phyloP scores from a whole-genome alignment of 73 alveolate genomes.

The Paramecium octaurelia region DNA sequence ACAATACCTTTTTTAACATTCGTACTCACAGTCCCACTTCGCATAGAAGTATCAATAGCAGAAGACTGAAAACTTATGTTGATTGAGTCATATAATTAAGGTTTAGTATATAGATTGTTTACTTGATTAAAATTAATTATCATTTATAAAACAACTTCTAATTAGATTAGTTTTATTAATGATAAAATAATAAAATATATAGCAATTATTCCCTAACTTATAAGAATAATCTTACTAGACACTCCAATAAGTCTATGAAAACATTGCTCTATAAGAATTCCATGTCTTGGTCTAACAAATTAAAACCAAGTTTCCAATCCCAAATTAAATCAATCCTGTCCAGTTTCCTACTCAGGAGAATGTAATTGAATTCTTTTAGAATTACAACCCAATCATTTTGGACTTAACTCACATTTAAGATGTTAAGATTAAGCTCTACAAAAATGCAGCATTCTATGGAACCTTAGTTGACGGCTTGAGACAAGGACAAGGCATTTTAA shows the following conservation, averaged over 20 bases:
- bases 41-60: neutral
- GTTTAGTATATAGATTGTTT: neutral
- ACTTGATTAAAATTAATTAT: neutral
- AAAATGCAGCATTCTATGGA: neutral
- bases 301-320: neutral
- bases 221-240: neutral
- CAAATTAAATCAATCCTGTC: neutral
- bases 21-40: neutral
- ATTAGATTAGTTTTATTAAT: neutral
- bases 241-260: neutral
- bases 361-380: neutral
- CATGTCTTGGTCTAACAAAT: neutral
- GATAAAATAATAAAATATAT: neutral
- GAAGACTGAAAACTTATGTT: neutral
- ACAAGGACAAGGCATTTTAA: slow-evolving; percentile 19
- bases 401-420: neutral
- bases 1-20: neutral
- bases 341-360: neutral
- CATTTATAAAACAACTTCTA: neutral
- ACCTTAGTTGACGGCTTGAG: neutral
- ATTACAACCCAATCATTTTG: neutral
- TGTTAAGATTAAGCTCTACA: neutral
- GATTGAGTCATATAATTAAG: neutral
- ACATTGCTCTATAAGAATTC: neutral
- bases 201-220: neutral